Base-by-base conservation (phyloP, 2,329 filamentous ascomycete genomes). In the Diplodia scrobiculata region DNA sequence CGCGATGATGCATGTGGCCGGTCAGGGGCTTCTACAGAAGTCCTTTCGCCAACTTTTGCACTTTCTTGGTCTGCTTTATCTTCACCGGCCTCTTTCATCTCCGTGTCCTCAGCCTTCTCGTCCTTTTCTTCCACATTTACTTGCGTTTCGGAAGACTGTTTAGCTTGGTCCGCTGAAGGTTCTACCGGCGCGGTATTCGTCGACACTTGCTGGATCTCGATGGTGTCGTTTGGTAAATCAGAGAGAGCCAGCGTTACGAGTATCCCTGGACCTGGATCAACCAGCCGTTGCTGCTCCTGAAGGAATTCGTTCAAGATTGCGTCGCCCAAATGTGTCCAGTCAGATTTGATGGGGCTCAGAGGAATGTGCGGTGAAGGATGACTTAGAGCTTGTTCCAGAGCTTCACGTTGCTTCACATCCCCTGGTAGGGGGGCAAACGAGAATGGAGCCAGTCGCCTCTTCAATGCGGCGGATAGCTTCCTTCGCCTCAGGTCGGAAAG, bases 381-480 rank as follows among this genome's bases (percentile, higher is more conserved):
- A 34, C 38, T 34, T 10, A 66, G 25, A 14, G 50, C 58, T 27
- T 54, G 19, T 47, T 54, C 54, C 50, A 63, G 14, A 27, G 9
- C 62, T 19, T 54, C 41, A 50, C 58, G 55, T 13, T 48, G 32
- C 29, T 64, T 52, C n/a, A 76, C 73, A 21, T 77, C 73, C 14
- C 75, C 75, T 29, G 76, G 76, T 27, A 78, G 70, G 1, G 75
- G 75, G 5, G 75, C 74, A 62, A 77, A 77, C 1, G 75, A 77
- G 52, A 84, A 87, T 1, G 83, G 81, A 72, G 86, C 84, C 47
- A 85, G 77, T 50, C 83, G 82, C 54, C 79, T 80, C 70, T 81
- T 83, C n/a, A 88, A 73, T 32, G 81, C 78, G 52, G 78, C 79
- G 13, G 83, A 80, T 13, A 87, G 76, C 54, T 81, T 79, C 68